phyloP scores from a whole-genome alignment of 1,284 basidiomycete genomes.

The Apiotrichum gracile region DNA sequence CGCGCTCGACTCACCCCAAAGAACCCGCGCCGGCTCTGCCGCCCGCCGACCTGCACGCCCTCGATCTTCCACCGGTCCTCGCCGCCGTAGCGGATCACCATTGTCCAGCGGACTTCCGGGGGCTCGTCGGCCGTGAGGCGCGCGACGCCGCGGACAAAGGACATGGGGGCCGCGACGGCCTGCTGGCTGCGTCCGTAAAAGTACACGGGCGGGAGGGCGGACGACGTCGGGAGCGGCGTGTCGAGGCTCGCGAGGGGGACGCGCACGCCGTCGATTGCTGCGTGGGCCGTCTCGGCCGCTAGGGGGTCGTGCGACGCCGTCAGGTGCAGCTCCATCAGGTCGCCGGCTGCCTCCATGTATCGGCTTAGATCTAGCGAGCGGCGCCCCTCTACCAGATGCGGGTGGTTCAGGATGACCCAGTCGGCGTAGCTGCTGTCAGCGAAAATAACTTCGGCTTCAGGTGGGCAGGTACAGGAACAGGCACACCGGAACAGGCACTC shows the following conservation, averaged over 20 bases:
- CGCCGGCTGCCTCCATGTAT: constrained; percentile 39
- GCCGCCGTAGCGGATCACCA: constrained; percentile 36
- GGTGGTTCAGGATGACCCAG: constrained; percentile 39
- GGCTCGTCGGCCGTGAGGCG: constrained; percentile 39
- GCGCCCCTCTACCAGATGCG: constrained; percentile 12
- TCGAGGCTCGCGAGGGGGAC: constrained; percentile 16
- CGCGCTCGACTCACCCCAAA: constrained; percentile 40
- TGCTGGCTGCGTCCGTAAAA: constrained; percentile 24
- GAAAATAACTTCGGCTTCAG: neutral
- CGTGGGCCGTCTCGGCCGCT: neutral
- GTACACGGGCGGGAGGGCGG: constrained; percentile 32
- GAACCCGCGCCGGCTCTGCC: constrained; percentile 34
- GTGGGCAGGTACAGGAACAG: neutral
- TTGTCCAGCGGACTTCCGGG: constrained; percentile 41
- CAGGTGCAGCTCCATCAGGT: constrained; percentile 32
- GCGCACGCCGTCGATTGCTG: neutral
- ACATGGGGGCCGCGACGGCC: too few species aligned
- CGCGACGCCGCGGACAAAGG: constrained; percentile 14
- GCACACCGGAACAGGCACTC: neutral
- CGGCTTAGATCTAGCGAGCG: constrained; percentile 26
- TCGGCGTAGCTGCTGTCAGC: constrained; percentile 29
- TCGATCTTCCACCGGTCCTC: constrained; percentile 26
- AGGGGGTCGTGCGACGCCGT: constrained; percentile 8
- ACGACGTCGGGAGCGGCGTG: constrained; percentile 25
- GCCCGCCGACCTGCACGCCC: constrained; percentile 38